A percentile compares a stretch with the other conserved stretches of the same genome.
Conservation (phyloP, 2,329 filamentous ascomycete genomes). For the Zalaria sp. region DNA sequence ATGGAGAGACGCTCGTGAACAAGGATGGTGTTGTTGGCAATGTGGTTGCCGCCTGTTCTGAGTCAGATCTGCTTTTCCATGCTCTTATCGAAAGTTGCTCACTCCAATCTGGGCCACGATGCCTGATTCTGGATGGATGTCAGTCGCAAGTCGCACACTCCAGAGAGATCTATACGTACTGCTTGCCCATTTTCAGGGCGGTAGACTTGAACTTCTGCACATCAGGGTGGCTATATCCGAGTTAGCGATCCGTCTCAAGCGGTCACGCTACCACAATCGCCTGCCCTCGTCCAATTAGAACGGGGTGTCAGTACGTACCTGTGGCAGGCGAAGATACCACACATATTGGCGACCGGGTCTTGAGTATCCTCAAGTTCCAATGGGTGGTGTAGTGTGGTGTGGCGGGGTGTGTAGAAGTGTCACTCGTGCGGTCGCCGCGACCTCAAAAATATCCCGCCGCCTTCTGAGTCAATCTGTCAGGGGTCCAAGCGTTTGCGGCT, state of each 20-base stretch:
- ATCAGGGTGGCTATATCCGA: constrained; percentile 57
- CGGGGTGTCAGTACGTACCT: constrained; percentile 37
- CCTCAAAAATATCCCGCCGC: too few species aligned
- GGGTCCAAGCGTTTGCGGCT: too few species aligned
- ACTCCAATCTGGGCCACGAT: constrained; percentile 88
- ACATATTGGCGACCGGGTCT: constrained; percentile 49
- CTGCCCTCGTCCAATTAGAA: too few species aligned
- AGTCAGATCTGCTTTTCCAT: constrained; percentile 7
- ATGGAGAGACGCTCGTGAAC: constrained; percentile 97
- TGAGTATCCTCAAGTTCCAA: not conserved
- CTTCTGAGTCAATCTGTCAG: too few species aligned
- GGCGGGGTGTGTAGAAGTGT: not conserved
- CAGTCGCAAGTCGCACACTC: not conserved
- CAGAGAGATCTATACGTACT: constrained; percentile 43
- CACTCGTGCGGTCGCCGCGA: too few species aligned
- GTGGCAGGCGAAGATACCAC: constrained; percentile 94
- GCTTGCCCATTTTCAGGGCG: constrained; percentile 84
- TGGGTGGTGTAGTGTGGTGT: not conserved
- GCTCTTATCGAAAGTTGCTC: constrained; percentile 33
- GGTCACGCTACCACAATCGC: too few species aligned
- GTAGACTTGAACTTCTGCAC: constrained; percentile 93
- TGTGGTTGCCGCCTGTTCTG: constrained; percentile 58
- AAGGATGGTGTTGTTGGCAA: constrained; percentile 84
- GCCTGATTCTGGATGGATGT: constrained; percentile 53
- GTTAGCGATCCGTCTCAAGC: too few species aligned